These are phyloP conservation scores for Triticum dicoccoides DNA, from an alignment of 176 grass and related monocot species.

Conservation along the genomic window DNA sequence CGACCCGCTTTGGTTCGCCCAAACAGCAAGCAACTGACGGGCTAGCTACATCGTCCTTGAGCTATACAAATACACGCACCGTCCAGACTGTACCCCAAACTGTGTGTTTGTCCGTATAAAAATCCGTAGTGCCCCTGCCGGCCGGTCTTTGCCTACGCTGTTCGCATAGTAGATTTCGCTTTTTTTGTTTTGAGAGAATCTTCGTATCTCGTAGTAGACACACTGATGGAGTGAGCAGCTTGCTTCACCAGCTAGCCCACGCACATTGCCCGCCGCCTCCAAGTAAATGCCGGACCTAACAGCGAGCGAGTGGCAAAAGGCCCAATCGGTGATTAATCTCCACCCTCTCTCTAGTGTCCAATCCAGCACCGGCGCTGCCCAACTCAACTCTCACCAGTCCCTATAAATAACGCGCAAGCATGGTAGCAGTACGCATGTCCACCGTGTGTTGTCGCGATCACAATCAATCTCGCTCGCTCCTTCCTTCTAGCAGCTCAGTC, in stretches of 20 bases:
- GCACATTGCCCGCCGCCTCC: background rate
- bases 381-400: background rate
- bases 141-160: background rate
- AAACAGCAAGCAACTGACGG: background rate
- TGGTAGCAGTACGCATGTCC: background rate
- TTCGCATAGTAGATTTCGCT: background rate
- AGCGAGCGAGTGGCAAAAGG: background rate
- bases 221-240: no score
- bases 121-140: background rate
- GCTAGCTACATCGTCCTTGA: background rate
- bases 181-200: no score
- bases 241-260: background rate
- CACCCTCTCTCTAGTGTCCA: background rate
- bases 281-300: slow-evolving; percentile 13
- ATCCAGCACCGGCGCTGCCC: background rate
- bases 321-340: background rate
- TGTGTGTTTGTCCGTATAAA: no score
- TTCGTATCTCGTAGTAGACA: no score
- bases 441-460: background rate
- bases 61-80: background rate
- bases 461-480: background rate
- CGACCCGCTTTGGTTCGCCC: background rate
- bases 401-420: slow-evolving; percentile 22
- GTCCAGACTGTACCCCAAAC: no score
- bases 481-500: no score